phyloP scores from a whole-genome alignment of 1,284 basidiomycete genomes.

The Taiwanofungus camphoratus region DNA sequence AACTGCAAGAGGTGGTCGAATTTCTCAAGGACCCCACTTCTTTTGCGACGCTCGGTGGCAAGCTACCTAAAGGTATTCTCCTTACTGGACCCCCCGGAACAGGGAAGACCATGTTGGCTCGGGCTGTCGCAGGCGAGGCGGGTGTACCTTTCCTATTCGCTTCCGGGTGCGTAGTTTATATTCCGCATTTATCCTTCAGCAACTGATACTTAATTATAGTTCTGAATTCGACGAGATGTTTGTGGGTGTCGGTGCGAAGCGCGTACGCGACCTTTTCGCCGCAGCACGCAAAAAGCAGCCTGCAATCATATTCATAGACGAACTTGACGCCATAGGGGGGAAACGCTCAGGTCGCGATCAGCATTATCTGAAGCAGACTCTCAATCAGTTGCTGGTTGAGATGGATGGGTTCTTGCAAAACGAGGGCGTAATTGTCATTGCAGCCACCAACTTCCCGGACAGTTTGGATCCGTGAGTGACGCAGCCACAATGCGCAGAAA shows the following conservation, averaged over 20 bases:
- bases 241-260: conserved; percentile 93
- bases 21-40: conserved; percentile 88
- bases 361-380: conserved; percentile 86
- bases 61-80: conserved; percentile 87
- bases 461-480: conserved; percentile 74
- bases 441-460: conserved; percentile 94
- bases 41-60: conserved; percentile 86
- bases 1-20: conserved; percentile 89
- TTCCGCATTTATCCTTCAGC: not conserved
- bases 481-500: not conserved
- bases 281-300: conserved; percentile 94
- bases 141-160: conserved; percentile 91
- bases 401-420: conserved; percentile 91
- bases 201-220: conserved; percentile 33
- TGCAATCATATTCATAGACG: conserved; percentile 93
- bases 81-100: conserved; percentile 90
- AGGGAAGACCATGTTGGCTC: conserved; percentile 94
- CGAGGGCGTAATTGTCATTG: conserved; percentile 91
- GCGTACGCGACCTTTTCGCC: conserved; percentile 93
- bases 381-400: conserved; percentile 92
- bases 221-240: conserved; percentile 99
- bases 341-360: conserved; percentile 88
- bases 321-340: conserved; percentile 89
- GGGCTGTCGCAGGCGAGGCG: conserved; percentile 96
- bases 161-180: conserved; percentile 50